phyloP scores from a whole-genome alignment of 2,329 filamentous ascomycete genomes.

The Incumbomyces delicatus region DNA sequence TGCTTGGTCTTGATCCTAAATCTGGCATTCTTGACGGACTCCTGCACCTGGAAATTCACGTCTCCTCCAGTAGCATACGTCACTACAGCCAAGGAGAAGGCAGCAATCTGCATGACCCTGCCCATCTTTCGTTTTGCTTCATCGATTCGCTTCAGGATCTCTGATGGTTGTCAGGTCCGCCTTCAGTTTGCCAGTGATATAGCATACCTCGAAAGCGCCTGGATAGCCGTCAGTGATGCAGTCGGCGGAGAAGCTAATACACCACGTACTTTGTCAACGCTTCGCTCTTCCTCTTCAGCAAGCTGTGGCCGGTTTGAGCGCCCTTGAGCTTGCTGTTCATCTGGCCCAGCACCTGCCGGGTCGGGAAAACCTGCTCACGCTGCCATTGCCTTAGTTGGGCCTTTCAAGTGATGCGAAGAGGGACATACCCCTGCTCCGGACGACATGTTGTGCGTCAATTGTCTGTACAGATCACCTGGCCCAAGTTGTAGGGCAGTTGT shows the following conservation, averaged over 20 bases:
- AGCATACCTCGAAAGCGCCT: constrained; percentile 78
- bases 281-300: constrained; percentile 96
- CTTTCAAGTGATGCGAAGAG: constrained; percentile 3
- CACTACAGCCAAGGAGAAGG: constrained; percentile 94
- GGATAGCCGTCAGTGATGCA: constrained; percentile 14
- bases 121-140: constrained; percentile 99
- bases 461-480: constrained; percentile 8
- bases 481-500: too few relatives aligned
- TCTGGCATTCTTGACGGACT: constrained; percentile 83
- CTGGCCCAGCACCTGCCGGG: constrained; percentile 86
- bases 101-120: constrained; percentile 96
- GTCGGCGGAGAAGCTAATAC: constrained; percentile 6
- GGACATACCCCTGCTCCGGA: constrained; percentile 11
- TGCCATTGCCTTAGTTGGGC: constrained; percentile 39
- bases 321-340: constrained; percentile 99
- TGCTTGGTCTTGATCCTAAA: constrained; percentile 92
- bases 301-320: constrained; percentile 79
- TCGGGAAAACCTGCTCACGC: constrained; percentile 93
- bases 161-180: constrained; percentile 36
- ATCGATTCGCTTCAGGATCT: constrained; percentile 94
- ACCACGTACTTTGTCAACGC: constrained; percentile 78
- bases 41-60: constrained; percentile 94
- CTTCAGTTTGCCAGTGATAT: constrained; percentile 10
- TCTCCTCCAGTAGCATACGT: constrained; percentile 94
- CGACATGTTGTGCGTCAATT: constrained; percentile 10